A percentile compares a stretch with the other conserved stretches of the same genome.
These are phyloP conservation scores for Penicillium glabrum DNA, from an alignment of 2,329 filamentous ascomycete species.

Conservation along the genomic window DNA sequence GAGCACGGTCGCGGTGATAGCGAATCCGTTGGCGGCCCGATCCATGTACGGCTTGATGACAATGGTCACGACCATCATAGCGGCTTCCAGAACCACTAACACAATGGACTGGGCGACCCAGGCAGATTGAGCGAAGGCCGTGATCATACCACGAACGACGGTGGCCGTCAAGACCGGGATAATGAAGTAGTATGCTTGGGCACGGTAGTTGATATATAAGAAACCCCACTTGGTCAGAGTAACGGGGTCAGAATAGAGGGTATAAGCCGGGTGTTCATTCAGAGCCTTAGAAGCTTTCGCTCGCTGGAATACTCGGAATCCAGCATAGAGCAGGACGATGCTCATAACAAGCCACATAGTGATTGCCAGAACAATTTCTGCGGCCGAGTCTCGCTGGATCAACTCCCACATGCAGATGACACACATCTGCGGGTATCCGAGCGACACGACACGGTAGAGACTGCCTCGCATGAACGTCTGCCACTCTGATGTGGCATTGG, in stretches of 20 bases:
- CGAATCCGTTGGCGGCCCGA: constrained; percentile 95
- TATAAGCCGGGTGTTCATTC: constrained; percentile 95
- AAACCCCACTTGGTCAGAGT: constrained; percentile 97
- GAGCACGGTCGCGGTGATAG: constrained; percentile 82
- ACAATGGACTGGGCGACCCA: constrained; percentile 75
- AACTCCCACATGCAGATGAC: constrained; percentile 93
- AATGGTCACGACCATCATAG: constrained; percentile 72
- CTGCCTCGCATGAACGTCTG: constrained; percentile 89
- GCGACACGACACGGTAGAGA: constrained; percentile 82
- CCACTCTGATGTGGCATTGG: constrained; percentile 89
- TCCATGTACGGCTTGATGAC: constrained; percentile 95
- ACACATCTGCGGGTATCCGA: constrained; percentile 88
- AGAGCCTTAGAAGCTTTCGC: constrained; percentile 82
- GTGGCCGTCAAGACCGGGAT: constrained; percentile 75
- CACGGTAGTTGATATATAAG: constrained; percentile 94
- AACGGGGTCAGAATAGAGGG: constrained; percentile 89
- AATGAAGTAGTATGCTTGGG: constrained; percentile 93
- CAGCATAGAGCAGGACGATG: constrained; percentile 76
- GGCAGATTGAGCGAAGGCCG: constrained; percentile 72
- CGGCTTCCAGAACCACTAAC: constrained; percentile 80
- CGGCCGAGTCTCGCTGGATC: constrained; percentile 78
- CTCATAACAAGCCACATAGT: constrained; percentile 84
- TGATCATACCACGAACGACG: constrained; percentile 81
- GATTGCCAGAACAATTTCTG: constrained; percentile 80
- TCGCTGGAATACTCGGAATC: constrained; percentile 84